phyloP scores from a whole-genome alignment of 441 rosid genomes.

The Populus trichocarpa region DNA sequence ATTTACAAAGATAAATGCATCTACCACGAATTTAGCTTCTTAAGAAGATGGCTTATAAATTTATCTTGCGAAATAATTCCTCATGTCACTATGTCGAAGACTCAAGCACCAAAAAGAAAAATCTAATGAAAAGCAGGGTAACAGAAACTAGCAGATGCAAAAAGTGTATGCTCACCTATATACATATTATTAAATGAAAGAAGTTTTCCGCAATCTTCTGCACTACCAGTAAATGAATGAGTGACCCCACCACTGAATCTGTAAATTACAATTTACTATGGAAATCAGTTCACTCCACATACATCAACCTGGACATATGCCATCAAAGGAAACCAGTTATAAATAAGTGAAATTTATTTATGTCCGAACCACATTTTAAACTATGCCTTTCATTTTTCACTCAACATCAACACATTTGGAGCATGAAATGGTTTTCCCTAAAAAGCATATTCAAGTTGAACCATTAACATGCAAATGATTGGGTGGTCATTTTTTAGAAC shows the following conservation, averaged over 20 bases:
- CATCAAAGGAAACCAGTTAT: neutral
- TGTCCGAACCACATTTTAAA: neutral
- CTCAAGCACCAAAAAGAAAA: too few species aligned
- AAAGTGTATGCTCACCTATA: slow-evolving; percentile 47
- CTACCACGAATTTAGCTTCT: too few species aligned
- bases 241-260: slow-evolving; percentile 82
- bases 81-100: too few species aligned
- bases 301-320: neutral
- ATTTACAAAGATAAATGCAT: too few species aligned
- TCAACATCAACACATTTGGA: neutral
- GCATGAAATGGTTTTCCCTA: slow-evolving; percentile 4
- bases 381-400: neutral
- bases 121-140: too few species aligned
- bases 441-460: neutral
- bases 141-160: neutral
- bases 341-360: neutral
- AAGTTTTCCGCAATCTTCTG: slow-evolving; percentile 71
- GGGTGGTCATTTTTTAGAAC: neutral
- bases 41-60: too few species aligned
- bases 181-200: slow-evolving; percentile 67
- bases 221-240: slow-evolving; percentile 90
- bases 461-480: neutral
- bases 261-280: slow-evolving; percentile 10
- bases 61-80: too few species aligned
- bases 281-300: neutral